phyloP scores from a whole-genome alignment of 805 yeast species.

The Ogataea dorogensis region DNA sequence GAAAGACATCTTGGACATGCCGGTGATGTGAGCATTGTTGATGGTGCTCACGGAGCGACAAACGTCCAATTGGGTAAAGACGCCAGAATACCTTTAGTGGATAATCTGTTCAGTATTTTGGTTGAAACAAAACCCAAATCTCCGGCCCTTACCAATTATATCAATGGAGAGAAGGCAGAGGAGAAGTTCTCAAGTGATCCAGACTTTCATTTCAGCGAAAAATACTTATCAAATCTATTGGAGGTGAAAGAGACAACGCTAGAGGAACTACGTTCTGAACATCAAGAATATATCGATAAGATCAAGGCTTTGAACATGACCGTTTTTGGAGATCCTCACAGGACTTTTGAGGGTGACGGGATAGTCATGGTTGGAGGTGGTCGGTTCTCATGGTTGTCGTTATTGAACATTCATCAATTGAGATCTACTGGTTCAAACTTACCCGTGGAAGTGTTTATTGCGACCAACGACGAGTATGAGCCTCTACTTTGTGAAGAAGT shows the following conservation, averaged over 20 bases:
- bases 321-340: slow-evolving; percentile 27
- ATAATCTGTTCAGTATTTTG: slow-evolving; percentile 27
- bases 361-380: slow-evolving; percentile 56
- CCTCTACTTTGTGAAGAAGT: slow-evolving; percentile 41
- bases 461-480: slow-evolving; percentile 45
- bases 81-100: slow-evolving; percentile 8
- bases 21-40: not conserved
- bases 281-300: slow-evolving; percentile 12
- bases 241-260: slow-evolving; percentile 35
- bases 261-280: slow-evolving; percentile 21
- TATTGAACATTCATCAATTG: slow-evolving; percentile 46
- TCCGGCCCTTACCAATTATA: slow-evolving; percentile 44
- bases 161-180: slow-evolving; percentile 39
- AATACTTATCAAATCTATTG: slow-evolving; percentile 44
- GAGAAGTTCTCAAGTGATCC: slow-evolving; percentile 42
- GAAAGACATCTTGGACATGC: not conserved
- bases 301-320: slow-evolving; percentile 39
- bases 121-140: slow-evolving; percentile 34
- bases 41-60: slow-evolving; percentile 1
- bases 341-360: slow-evolving; percentile 28
- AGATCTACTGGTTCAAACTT: slow-evolving; percentile 43
- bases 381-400: slow-evolving; percentile 48
- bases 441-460: slow-evolving; percentile 52
- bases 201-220: slow-evolving; percentile 44
- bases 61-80: not conserved